Evolutionary conservation across 2,329 filamentous ascomycete species (phyloP).

Genomic region (Aspergillus alliaceus): DNA sequence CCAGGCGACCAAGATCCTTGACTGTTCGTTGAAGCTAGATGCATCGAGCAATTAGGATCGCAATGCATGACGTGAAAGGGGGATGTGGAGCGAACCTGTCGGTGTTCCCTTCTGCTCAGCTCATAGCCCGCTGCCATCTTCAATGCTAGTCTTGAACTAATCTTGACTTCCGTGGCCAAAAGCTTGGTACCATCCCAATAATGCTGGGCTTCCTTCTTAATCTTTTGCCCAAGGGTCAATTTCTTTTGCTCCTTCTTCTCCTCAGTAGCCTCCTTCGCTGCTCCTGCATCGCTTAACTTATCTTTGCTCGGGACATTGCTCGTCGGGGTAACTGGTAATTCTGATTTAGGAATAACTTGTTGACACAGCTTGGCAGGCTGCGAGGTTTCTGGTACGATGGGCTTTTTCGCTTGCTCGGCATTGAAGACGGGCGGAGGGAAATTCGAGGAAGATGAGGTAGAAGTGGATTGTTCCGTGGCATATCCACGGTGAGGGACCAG

Average conservation of each 20-base stretch:
- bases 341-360: slow-evolving; percentile 40
- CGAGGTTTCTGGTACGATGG: slow-evolving; percentile 60
- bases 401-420: slow-evolving; percentile 84
- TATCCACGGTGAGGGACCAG: slow-evolving; percentile 54
- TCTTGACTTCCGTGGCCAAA: slow-evolving; percentile 85
- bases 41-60: slow-evolving; percentile 11
- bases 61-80: not conserved
- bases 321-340: slow-evolving; percentile 44
- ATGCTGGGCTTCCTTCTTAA: slow-evolving; percentile 90
- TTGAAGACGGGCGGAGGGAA: slow-evolving; percentile 89
- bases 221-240: slow-evolving; percentile 82
- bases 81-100: slow-evolving; percentile 59
- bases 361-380: slow-evolving; percentile 35
- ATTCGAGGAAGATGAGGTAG: slow-evolving; percentile 37
- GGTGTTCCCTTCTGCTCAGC: slow-evolving; percentile 86
- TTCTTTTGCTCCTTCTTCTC: slow-evolving; percentile 76
- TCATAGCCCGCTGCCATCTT: slow-evolving; percentile 99
- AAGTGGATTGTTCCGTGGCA: slow-evolving; percentile 59
- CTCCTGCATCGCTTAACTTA: slow-evolving; percentile 63
- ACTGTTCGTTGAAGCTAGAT: slow-evolving; percentile 78
- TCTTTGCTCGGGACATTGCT: slow-evolving; percentile 48
- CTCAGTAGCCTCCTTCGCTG: slow-evolving; percentile 63
- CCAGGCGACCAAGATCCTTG: slow-evolving; percentile 85
- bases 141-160: slow-evolving; percentile 84
- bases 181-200: slow-evolving; percentile 99